Conservation (phyloP, 2,329 filamentous ascomycete species). For the Colletotrichum tamarilloi region DNA sequence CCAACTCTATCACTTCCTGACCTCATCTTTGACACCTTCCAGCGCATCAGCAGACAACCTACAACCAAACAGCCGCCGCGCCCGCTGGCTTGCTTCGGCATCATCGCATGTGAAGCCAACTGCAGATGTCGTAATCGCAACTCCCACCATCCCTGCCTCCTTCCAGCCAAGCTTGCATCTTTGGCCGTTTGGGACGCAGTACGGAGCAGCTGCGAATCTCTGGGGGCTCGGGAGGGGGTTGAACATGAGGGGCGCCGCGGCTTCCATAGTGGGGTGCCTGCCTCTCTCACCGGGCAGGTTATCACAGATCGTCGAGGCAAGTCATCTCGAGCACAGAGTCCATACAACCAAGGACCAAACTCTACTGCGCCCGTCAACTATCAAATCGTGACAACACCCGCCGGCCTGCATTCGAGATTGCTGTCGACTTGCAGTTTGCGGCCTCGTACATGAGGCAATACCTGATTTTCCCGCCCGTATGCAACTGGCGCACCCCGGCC, state of each 20-base stretch:
- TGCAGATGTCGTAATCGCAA: conserved; percentile 25
- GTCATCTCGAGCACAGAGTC: neutral
- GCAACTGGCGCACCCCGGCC: conserved; percentile 13
- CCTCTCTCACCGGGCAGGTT: neutral
- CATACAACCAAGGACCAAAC: no score
- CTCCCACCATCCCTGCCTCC: conserved; percentile 15
- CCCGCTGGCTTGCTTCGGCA: neutral
- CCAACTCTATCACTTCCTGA: conserved; percentile 24
- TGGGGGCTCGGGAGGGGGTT: conserved; percentile 3
- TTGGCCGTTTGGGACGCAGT: neutral
- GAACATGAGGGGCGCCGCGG: conserved; percentile 29
- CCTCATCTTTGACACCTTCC: conserved; percentile 15
- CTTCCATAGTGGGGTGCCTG: conserved; percentile 1
- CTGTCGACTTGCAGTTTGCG: neutral
- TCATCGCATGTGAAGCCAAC: conserved; percentile 28
- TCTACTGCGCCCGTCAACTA: neutral
- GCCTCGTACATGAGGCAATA: conserved; percentile 27
- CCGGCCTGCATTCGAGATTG: neutral
- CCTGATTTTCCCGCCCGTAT: conserved; percentile 20
- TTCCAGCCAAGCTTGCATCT: conserved; percentile 27
- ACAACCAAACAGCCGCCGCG: conserved; percentile 7
- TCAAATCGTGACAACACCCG: neutral
- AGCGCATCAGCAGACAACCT: conserved; percentile 27
- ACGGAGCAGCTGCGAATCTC: neutral
- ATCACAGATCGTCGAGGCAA: neutral